A percentile compares a stretch with the other conserved stretches of the same genome.
Conservation (phyloP, 108 stramenopile genomes). For the Skeletonema tropicum region DNA sequence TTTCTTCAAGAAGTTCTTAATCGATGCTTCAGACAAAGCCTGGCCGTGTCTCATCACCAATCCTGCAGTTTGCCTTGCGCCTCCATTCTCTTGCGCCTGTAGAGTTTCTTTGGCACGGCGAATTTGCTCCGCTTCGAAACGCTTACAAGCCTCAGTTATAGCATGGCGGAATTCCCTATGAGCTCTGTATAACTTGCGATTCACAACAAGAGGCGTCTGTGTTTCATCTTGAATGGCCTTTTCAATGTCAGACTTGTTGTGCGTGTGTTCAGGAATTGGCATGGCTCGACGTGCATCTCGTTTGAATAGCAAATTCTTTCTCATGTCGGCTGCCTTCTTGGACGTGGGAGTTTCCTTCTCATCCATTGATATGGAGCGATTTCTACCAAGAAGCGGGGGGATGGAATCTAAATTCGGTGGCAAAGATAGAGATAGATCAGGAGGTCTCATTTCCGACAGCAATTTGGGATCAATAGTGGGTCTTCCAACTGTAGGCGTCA, state of each 20-base stretch:
- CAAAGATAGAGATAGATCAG: conserved; percentile 21
- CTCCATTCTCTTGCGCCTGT: conserved; percentile 51
- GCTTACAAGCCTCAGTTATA: conserved; percentile 81
- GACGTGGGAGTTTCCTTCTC: conserved; percentile 40
- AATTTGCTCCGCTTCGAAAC: conserved; percentile 85
- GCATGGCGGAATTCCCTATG: conserved; percentile 86
- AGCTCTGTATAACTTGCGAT: conserved; percentile 71
- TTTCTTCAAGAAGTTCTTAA: conserved; percentile 62
- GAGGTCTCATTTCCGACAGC: conserved; percentile 23
- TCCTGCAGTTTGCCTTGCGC: conserved; percentile 61
- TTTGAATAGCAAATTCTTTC: conserved; percentile 26
- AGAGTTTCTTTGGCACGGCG: conserved; percentile 66
- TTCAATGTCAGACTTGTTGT: conserved; percentile 42
- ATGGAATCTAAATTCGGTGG: conserved; percentile 6
- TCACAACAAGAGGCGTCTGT: conserved; percentile 68
- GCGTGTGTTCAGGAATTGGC: conserved; percentile 70
- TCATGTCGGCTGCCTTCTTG: conserved; percentile 25
- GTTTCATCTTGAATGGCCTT: conserved; percentile 47
- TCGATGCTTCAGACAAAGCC: conserved; percentile 69
- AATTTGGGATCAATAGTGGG: conserved; percentile 22
- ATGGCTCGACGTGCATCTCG: conserved; percentile 70
- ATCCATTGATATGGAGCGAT: conserved; percentile 45
- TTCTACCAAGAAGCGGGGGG: conserved; percentile 8
- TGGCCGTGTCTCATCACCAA: conserved; percentile 85
- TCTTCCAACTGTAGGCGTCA: conserved; percentile 37